A percentile compares a stretch with the other conserved stretches of the same genome.
Conservation (phyloP, 148 eudicot species). For the Polygonum aviculare region DNA sequence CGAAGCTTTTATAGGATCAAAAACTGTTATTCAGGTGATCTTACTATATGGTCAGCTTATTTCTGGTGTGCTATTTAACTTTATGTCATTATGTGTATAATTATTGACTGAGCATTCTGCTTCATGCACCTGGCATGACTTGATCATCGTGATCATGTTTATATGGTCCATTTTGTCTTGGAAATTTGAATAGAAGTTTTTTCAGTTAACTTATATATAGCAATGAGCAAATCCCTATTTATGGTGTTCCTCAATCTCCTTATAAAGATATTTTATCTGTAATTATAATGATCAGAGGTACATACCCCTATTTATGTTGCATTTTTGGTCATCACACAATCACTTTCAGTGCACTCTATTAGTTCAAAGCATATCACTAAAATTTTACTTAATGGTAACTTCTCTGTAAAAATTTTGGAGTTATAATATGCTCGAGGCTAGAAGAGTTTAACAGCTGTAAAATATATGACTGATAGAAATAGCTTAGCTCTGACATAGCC, state of each 20-base stretch:
- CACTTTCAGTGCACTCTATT: background rate
- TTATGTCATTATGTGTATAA: background rate
- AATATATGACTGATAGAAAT: background rate
- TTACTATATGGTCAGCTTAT: background rate
- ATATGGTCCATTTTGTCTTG: background rate
- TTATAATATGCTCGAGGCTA: background rate
- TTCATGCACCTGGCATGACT: background rate
- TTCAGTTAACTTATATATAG: background rate
- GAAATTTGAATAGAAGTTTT: background rate
- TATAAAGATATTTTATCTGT: no score
- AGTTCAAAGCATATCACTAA: background rate
- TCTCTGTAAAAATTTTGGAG: background rate
- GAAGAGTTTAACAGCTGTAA: background rate
- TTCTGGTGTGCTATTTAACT: background rate
- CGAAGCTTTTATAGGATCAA: conserved; percentile 92
- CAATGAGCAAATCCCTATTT: background rate
- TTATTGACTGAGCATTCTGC: background rate
- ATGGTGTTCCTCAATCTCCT: no score
- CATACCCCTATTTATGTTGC: background rate
- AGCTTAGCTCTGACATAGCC: background rate
- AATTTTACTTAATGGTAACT: background rate
- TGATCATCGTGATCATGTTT: background rate
- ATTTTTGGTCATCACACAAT: background rate
- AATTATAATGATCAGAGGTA: no score
- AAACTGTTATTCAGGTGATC: conserved; percentile 87